Evolutionary conservation across 2,329 filamentous ascomycete species (phyloP), one percentile per base, ranked within the genome.

Genomic region (Exophiala oligosperma): DNA sequence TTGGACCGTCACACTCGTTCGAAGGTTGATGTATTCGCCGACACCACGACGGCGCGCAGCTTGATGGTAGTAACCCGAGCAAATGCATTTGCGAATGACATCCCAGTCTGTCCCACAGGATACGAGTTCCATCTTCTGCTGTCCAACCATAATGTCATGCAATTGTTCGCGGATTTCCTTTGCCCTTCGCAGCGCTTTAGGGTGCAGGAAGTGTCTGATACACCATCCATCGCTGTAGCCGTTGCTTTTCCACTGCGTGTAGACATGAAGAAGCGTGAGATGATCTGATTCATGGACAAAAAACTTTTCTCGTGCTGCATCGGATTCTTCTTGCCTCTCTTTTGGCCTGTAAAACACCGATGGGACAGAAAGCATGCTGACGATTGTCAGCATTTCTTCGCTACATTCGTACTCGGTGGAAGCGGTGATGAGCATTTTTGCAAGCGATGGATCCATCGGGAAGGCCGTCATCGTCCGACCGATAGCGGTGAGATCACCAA

Each of bases 221-320:
- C 92, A 97, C 94, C 94, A 99, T 28, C 85, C 85, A 72, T 99
- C 94, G 1, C 88, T 92, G 73, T 87, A 88, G 1, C 91, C 90
- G 71, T 99, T 97, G 50, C 89, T 82, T 74, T 90, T 91, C 94
- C 94, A 99, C 71, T 97, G 93, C 6, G 88, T 88, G 76, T 96
- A 99, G 1, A 99, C 94, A 70, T 97, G 92, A 2, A 99, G 84
- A 44, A 97, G 89, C 0, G 94, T 99, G 41, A 99, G 79, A 72
- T 99, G 94, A 72, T 99, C 94, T 1, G 92, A 97, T 74, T 99
- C 94, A 28, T 94, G 92, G 6, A 99, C 94, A 76, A 96, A 97
- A 75, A 99, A 99, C 73, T 97, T 97, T 72, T 99, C 94, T 28
- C 93, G 86, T 35, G 94, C 92, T 0, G 92, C 87, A 69, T 99